phyloP scores from a whole-genome alignment of 1,284 basidiomycete species.

The Fomes fomentarius region DNA sequence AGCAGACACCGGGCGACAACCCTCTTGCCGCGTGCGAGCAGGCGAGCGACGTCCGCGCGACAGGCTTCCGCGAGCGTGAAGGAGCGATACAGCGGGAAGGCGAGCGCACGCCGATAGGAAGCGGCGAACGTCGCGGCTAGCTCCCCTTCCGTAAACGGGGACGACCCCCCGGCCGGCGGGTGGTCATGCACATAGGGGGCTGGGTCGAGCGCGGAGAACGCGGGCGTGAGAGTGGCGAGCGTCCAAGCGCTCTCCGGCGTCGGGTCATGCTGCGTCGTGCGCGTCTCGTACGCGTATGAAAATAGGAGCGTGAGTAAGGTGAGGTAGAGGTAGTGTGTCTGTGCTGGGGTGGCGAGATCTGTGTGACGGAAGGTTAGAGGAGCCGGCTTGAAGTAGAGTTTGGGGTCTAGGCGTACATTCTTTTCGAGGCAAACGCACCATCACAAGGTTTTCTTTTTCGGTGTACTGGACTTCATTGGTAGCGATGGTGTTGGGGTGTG shows the following conservation, averaged over 20 bases:
- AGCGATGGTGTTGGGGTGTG: conserved; percentile 48
- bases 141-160: conserved; percentile 50
- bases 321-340: conserved; percentile 66
- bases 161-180: conserved; percentile 18
- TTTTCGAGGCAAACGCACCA: conserved; percentile 73
- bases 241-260: conserved; percentile 87
- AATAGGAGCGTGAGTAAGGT: conserved; percentile 73
- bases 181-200: conserved; percentile 48
- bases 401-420: conserved; percentile 62
- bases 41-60: conserved; percentile 59
- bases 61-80: conserved; percentile 72
- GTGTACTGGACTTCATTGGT: conserved; percentile 54
- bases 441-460: conserved; percentile 67
- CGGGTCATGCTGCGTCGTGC: conserved; percentile 74
- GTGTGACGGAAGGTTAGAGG: conserved; percentile 11
- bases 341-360: conserved; percentile 61
- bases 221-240: conserved; percentile 66
- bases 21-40: conserved; percentile 63
- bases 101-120: conserved; percentile 72
- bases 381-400: neutral
- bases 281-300: conserved; percentile 74
- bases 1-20: conserved; percentile 64
- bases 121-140: conserved; percentile 52
- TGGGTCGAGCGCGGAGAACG: conserved; percentile 77
- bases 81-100: conserved; percentile 78